Evolutionary conservation across 495 filamentous ascomycete genomes (phyloP), one percentile per base, ranked within the genome.

Genomic region (Oidiodendron maius): DNA sequence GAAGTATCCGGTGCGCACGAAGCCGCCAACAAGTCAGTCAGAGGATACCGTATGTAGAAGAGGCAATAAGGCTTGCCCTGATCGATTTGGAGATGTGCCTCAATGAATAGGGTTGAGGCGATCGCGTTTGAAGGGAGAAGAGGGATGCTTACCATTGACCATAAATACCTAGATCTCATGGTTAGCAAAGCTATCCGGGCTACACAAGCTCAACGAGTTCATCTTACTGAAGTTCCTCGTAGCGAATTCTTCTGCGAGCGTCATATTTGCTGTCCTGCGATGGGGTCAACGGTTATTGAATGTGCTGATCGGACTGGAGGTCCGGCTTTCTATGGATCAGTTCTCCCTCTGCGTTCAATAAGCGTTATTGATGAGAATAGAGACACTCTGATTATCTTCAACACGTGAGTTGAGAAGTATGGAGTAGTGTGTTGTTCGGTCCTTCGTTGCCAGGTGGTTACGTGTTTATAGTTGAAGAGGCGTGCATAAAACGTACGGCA

Each of bases 221-320:
- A 13, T 71, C 93, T 71, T 79, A 97, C 94, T 97, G 78, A 97
- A 99, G 74, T 99, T 99, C 66, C 93, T 79, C 56, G 89, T 88
- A 64, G 81, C 84, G 62, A 99, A 89, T 77, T 97, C 93, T 64
- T 80, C 75, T 58, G 56, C 56, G 53, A 62, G 50, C 53, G 59
- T 62, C 59, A 62, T 62, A 13, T 44, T 57, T 47, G 39, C 55
- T 17, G 15, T 32, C 43, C 12, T 3, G 15, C 30, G 49, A 47
- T 51, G 46, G 42, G 47, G 40, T 38, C 41, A 38, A n/a, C 12
- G 9, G 41, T 25, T 30, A 44, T 50, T 53, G 39, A 37, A 24
- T 23, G 28, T 13, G 20, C 39, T 37, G 40, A 46, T 43, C 26
- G 15, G n/a, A 41, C 21, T 21, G 42, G 16, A 46, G 17, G 28